Conservation (phyloP, 441 rosid genomes). For the Erodium trifolium region DNA sequence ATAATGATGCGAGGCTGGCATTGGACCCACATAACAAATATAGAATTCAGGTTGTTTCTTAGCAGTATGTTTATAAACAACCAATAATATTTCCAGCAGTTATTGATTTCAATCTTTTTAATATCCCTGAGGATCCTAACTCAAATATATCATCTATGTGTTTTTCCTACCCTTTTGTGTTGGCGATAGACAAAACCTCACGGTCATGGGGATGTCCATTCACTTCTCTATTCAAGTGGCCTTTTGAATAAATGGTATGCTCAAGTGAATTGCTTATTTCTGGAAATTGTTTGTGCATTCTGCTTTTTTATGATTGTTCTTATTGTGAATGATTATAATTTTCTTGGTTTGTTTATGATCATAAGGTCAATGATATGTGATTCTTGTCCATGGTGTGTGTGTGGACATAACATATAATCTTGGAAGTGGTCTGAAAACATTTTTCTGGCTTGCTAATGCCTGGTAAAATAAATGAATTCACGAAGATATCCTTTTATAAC, state of each 20-base stretch:
- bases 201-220: conserved; percentile 96
- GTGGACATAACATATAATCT: neutral
- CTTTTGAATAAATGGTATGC: conserved; percentile 60
- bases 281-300: conserved; percentile 9
- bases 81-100: neutral
- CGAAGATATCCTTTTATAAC: neutral
- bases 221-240: conserved; percentile 86
- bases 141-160: conserved; percentile 5
- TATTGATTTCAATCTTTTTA: neutral
- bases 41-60: conserved; percentile 59
- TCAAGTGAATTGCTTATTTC: conserved; percentile 15
- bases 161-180: conserved; percentile 16
- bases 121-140: neutral
- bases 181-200: conserved; percentile 81
- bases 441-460: neutral
- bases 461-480: neutral
- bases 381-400: neutral
- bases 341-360: conserved; percentile 6
- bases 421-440: neutral
- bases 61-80: neutral
- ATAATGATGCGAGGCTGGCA: conserved; percentile 86
- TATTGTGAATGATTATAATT: neutral
- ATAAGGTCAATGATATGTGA: neutral
- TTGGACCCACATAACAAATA: conserved; percentile 68
- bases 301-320: conserved; percentile 9